phyloP scores from a whole-genome alignment of 768 basidiomycete genomes.

The Cubamyces sp. region DNA sequence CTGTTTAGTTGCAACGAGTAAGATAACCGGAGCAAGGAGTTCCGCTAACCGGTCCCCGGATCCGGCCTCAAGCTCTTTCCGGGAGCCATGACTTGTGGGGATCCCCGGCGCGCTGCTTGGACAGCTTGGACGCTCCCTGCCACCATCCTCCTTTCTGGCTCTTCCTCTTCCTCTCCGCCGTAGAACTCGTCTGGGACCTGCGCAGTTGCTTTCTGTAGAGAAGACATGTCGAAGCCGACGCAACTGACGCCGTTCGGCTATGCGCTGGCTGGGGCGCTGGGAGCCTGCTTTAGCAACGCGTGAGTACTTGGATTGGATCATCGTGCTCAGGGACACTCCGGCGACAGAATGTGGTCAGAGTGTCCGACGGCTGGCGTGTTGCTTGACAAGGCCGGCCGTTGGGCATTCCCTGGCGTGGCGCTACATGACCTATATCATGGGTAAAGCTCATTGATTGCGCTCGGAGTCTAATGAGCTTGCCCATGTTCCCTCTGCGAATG shows the following conservation, averaged over 20 bases:
- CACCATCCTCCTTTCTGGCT: neutral
- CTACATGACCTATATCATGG: neutral
- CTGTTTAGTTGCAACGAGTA: neutral
- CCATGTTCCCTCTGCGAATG: too few relatives aligned
- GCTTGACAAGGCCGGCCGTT: neutral
- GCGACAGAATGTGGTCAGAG: neutral
- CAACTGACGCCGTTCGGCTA: constrained; percentile 84
- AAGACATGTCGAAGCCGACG: constrained; percentile 21
- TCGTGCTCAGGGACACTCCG: neutral
- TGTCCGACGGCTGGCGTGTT: neutral
- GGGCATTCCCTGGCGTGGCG: neutral
- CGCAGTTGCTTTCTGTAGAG: constrained; percentile 38
- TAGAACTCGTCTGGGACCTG: constrained; percentile 46
- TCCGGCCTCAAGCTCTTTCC: constrained; percentile 1
- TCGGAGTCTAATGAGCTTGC: neutral
- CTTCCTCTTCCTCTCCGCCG: neutral
- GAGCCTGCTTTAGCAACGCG: constrained; percentile 93
- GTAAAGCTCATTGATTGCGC: neutral
- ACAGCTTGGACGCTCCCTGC: neutral
- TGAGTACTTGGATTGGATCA: constrained; percentile 46
- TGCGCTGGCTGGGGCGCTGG: constrained; percentile 91
- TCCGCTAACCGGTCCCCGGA: neutral
- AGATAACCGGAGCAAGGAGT: neutral
- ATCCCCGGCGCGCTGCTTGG: neutral
- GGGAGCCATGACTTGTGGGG: neutral